Evolutionary conservation across 1,284 basidiomycete genomes (phyloP).

Genomic region (Xerocomus amazonicus): DNA sequence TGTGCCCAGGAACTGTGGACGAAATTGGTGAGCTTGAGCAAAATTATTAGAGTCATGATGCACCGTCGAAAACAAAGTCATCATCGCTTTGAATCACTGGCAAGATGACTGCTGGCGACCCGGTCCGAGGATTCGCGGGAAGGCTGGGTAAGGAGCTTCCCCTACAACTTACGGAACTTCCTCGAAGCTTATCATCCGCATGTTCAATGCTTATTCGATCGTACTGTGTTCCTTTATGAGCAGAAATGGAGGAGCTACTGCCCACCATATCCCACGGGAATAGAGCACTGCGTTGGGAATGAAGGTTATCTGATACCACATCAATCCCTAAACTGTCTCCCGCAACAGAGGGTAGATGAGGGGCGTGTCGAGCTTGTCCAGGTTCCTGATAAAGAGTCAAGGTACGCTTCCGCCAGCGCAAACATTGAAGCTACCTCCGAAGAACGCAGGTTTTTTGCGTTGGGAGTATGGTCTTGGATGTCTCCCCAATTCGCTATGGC

Average conservation of each 20-base stretch:
- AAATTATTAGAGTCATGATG: background rate
- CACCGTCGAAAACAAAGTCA: constrained; percentile 65
- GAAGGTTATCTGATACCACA: constrained; percentile 37
- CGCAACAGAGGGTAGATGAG: constrained; percentile 48
- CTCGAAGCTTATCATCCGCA: constrained; percentile 50
- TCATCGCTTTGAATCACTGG: constrained; percentile 47
- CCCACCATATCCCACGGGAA: constrained; percentile 83
- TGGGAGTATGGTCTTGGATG: constrained; percentile 14
- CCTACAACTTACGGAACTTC: constrained; percentile 48
- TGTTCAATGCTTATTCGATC: constrained; percentile 48
- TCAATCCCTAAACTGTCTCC: constrained; percentile 48
- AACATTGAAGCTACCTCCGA: constrained; percentile 52
- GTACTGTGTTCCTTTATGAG: constrained; percentile 37
- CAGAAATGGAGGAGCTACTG: constrained; percentile 52
- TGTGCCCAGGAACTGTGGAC: constrained; percentile 34
- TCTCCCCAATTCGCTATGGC: constrained; percentile 23
- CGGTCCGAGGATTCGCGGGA: constrained; percentile 39
- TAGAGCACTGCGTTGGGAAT: constrained; percentile 63
- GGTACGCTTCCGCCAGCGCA: background rate
- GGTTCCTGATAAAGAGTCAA: constrained; percentile 54
- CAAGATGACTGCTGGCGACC: constrained; percentile 47
- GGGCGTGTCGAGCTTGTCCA: constrained; percentile 65
- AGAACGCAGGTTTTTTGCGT: constrained; percentile 43
- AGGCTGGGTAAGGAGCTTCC: constrained; percentile 52
- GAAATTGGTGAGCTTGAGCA: constrained; percentile 3